Evolutionary conservation across 2,329 filamentous ascomycete species (phyloP).

Genomic region (Colletotrichum trifolii): DNA sequence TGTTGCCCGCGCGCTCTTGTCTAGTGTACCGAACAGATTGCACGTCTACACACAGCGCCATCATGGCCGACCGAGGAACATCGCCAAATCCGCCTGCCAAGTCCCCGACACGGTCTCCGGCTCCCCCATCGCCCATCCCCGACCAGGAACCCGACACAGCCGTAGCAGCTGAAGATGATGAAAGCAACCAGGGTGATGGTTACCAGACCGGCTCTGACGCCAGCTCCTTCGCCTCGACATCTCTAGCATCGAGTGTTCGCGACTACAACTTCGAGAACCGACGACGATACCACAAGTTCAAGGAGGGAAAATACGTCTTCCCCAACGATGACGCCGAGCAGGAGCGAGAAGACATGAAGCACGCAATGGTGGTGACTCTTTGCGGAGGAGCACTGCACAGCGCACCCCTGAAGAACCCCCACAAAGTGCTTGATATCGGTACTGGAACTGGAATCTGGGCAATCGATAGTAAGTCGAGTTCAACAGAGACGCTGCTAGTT

Average conservation of each 20-base stretch:
- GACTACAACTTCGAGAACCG: conserved; percentile 56
- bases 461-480: conserved; percentile 59
- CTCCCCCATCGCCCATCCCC: too few relatives aligned
- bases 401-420: neutral
- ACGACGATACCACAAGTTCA: conserved; percentile 54
- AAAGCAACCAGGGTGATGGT: neutral
- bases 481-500: too few relatives aligned
- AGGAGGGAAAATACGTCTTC: conserved; percentile 51
- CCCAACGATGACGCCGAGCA: conserved; percentile 58
- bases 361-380: conserved; percentile 43
- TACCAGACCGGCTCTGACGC: neutral
- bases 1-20: too few relatives aligned
- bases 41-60: too few relatives aligned
- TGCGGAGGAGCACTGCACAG: neutral
- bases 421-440: conserved; percentile 11
- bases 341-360: conserved; percentile 51
- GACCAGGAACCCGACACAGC: neutral
- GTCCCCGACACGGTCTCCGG: too few relatives aligned
- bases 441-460: conserved; percentile 65
- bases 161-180: neutral
- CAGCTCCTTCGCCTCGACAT: neutral
- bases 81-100: too few relatives aligned
- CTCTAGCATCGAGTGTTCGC: conserved; percentile 48
- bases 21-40: too few relatives aligned
- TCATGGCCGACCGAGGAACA: too few relatives aligned